A percentile compares a stretch with the other conserved stretches of the same genome.
phyloP scores from a whole-genome alignment of 1,284 basidiomycete genomes.

The Cutaneotrichosporon cyanovorans region DNA sequence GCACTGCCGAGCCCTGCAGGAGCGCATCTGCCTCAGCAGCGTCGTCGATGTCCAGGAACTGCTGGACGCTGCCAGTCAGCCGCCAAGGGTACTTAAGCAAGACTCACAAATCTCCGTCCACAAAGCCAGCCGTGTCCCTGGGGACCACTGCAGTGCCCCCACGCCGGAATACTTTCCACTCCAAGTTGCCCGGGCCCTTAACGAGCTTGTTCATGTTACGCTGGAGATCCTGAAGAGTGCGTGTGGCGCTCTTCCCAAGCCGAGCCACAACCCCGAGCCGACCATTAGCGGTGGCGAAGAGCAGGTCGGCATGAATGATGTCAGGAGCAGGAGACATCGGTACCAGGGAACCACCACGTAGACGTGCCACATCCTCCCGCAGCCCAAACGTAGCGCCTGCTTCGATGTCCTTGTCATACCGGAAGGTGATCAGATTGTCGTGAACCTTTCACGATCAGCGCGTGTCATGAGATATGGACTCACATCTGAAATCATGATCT shows the following conservation, averaged over 20 bases:
- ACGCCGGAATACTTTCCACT: constrained; percentile 61
- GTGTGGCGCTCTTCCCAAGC: constrained; percentile 53
- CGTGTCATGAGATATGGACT: constrained; percentile 22
- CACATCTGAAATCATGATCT: constrained; percentile 70
- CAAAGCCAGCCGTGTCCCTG: constrained; percentile 57
- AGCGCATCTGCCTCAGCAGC: constrained; percentile 19
- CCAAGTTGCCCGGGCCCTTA: constrained; percentile 54
- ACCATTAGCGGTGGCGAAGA: constrained; percentile 74
- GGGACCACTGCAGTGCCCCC: constrained; percentile 56
- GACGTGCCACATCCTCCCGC: constrained; percentile 46
- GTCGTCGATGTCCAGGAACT: constrained; percentile 49
- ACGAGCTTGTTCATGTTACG: constrained; percentile 62
- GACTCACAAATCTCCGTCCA: constrained; percentile 71
- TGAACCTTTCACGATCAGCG: constrained; percentile 41
- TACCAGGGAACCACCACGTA: constrained; percentile 34
- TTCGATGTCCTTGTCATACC: constrained; percentile 39
- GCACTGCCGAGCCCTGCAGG: constrained; percentile 28
- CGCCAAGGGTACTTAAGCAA: background rate
- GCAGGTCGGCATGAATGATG: constrained; percentile 50
- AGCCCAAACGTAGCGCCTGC: constrained; percentile 45
- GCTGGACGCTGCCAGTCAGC: constrained; percentile 51
- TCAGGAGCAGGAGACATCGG: constrained; percentile 28
- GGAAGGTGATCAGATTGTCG: constrained; percentile 62
- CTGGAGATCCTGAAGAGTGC: constrained; percentile 66
- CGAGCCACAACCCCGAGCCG: constrained; percentile 71